phyloP scores from a whole-genome alignment of 139 green algal genomes.

The Monoraphidium neglectum region DNA sequence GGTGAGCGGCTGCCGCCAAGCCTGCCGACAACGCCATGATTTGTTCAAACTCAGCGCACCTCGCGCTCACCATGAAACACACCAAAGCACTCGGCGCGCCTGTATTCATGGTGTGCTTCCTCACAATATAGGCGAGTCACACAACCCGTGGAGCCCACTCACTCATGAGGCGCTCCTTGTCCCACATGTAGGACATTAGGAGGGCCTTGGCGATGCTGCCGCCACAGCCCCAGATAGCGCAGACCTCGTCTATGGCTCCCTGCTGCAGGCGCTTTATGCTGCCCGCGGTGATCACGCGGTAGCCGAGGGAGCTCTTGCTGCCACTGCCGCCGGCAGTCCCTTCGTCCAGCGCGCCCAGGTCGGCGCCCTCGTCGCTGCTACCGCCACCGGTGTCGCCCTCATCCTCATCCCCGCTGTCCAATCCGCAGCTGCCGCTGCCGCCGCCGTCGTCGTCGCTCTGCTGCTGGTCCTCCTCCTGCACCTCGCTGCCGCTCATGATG shows the following conservation, averaged over 20 bases:
- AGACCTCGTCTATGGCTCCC: slow-evolving; percentile 57
- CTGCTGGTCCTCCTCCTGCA: slow-evolving; percentile 9
- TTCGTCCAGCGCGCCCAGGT: not conserved
- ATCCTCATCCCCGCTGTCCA: not conserved
- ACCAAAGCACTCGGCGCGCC: too few species aligned
- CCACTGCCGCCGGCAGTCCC: not conserved
- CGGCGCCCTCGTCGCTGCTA: slow-evolving; percentile 10
- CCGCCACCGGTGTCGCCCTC: slow-evolving; percentile 7
- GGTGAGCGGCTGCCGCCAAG: too few species aligned
- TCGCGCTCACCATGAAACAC: not conserved
- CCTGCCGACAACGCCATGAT: too few species aligned
- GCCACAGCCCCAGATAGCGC: slow-evolving; percentile 63
- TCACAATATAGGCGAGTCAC: not conserved
- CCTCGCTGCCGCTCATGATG: too few species aligned
- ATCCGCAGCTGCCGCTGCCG: not conserved
- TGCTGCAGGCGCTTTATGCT: slow-evolving; percentile 49
- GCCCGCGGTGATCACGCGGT: slow-evolving; percentile 13
- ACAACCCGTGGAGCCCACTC: too few species aligned
- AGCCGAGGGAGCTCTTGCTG: not conserved
- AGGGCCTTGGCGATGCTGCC: slow-evolving; percentile 58
- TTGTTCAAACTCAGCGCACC: not conserved
- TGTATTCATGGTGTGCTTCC: not conserved
- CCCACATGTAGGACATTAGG: slow-evolving; percentile 78
- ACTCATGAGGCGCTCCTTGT: slow-evolving; percentile 63
- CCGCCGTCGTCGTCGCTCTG: slow-evolving; percentile 22